Evolutionary conservation across 495 filamentous ascomycete species (phyloP), one percentile per base, ranked within the genome.

Genomic region (Talaromyces stipitatus): DNA sequence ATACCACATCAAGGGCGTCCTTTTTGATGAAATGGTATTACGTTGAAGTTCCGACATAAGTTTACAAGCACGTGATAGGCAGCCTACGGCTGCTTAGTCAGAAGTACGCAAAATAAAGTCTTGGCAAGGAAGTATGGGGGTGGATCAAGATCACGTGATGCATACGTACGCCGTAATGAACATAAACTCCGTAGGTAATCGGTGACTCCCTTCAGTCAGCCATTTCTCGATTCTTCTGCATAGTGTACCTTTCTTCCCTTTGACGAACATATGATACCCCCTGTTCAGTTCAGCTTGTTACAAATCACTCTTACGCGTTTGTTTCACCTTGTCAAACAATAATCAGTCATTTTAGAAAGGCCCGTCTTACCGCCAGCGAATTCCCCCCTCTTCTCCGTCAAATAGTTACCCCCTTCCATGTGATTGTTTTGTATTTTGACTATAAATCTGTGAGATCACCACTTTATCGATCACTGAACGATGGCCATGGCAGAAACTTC

Each of bases 401-500:
- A 20, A 5, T n/a, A n/a, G n/a, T n/a, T n/a, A n/a, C n/a, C 32
- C 36, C 36, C 36, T 41, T 41, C 36, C 30, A 18, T 9, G 5
- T n/a, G n/a, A n/a, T n/a, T n/a, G n/a, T n/a, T n/a, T n/a, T n/a
- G n/a, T n/a, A 41, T 16, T 41, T 36, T 16, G 14, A 16, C 32
- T 6, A 14, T 16, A 1, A 10, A 16, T 14, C 12, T 10, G 3
- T 7, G 12, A 38, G 33, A 38, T 36, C 14, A 36, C 0, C 3
- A 7, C 36, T 20, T 1, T 18, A 18, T 11, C 36, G n/a, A 29
- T 29, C 28, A 29, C 28, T 29, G 18, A 5, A 47, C 22, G 2
- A 50, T 59, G 57, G 57, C 50, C 28, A 45, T 47, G 50, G 33
- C 57, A 12, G 57, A 55, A 24, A 28, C 43, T 27, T 50, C 55